Base-by-base conservation (phyloP, 2,329 filamentous ascomycete species). In the Cadophora sp. region DNA sequence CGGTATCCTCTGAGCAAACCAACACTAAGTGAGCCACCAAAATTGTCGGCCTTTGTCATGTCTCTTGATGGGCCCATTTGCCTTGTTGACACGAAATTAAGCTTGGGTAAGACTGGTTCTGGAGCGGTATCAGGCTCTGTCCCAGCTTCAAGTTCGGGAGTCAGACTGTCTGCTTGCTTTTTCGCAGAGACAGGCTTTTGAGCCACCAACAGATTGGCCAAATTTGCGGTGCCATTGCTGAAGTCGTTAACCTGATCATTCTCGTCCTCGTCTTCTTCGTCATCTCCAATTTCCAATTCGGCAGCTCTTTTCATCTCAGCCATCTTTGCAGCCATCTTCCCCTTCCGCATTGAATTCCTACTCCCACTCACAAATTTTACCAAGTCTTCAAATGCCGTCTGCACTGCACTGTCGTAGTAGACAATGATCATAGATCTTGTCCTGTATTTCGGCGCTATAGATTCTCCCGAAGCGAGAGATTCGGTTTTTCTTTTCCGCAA, bases 341-440 rank as follows among this genome's bases (percentile, higher is more conserved):
- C 93, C 79, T 95, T 96, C 59, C 94, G 89, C 78, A 97, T 89
- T 71, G 92, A 83, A 79, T 97, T 97, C 66, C 94, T 85, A 59
- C 91, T 92, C 1, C 88, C 87, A 5, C 92, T 93, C 43, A 97
- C 89, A 65, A 91, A 91, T 69, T 93, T 90, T 65, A 97, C 94
- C 59, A 97, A 81, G 64, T 90, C 85, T 73, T 97, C 94, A 71
- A 97, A 93, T 47, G 90, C 88, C 60, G 88, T 88, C 76, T 97
- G 94, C 3, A 96, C 90, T 69, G 93, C 90, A 72, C 91, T 92
- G 76, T 97, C 94, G 77, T 97, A 97, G 79, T 93, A 94, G n/a
- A 97, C 91, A 48, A 96, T 89, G 56, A 95, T 90, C 84, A 93
- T 91, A 66, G 85, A 89, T 71, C 91, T 87, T 3, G 88, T 89